phyloP scores from a whole-genome alignment of 495 filamentous ascomycete genomes.

The Aspergillus carlsbadensis region DNA sequence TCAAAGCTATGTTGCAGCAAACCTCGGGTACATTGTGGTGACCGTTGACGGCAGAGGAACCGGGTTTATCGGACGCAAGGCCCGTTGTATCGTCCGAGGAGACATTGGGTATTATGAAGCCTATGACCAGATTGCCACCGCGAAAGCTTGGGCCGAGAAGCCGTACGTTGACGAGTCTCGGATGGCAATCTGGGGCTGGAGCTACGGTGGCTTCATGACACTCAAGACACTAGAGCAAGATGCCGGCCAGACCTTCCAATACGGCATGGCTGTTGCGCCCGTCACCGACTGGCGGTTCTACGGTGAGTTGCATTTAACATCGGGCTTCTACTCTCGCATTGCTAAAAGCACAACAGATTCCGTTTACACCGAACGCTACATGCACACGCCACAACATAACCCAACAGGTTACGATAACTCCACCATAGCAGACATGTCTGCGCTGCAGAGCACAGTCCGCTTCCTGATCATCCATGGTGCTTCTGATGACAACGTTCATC shows the following conservation, averaged over 20 bases:
- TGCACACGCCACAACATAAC: constrained; percentile 88
- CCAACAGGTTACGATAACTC: constrained; percentile 71
- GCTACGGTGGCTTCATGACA: constrained; percentile 96
- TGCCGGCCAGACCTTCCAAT: constrained; percentile 83
- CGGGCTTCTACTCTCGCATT: neutral
- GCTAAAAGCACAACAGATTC: constrained; percentile 57
- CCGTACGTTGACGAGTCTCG: constrained; percentile 76
- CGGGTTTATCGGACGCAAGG: constrained; percentile 81
- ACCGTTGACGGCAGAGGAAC: constrained; percentile 94
- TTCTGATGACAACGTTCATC: constrained; percentile 94
- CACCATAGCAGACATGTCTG: constrained; percentile 67
- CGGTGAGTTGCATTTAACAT: constrained; percentile 39
- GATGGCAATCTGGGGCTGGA: constrained; percentile 98
- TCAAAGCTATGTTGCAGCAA: constrained; percentile 83
- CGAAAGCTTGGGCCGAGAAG: constrained; percentile 80
- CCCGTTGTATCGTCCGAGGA: constrained; percentile 77
- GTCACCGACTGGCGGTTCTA: constrained; percentile 98
- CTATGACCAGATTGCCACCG: constrained; percentile 86
- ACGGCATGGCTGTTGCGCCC: constrained; percentile 96
- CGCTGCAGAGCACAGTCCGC: constrained; percentile 70
- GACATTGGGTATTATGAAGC: constrained; percentile 85
- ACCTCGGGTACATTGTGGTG: constrained; percentile 89
- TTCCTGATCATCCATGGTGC: constrained; percentile 95
- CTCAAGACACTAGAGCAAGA: constrained; percentile 92
- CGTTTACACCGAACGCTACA: constrained; percentile 94